phyloP scores from a whole-genome alignment of 805 yeast species.

The Candida suzukii region DNA sequence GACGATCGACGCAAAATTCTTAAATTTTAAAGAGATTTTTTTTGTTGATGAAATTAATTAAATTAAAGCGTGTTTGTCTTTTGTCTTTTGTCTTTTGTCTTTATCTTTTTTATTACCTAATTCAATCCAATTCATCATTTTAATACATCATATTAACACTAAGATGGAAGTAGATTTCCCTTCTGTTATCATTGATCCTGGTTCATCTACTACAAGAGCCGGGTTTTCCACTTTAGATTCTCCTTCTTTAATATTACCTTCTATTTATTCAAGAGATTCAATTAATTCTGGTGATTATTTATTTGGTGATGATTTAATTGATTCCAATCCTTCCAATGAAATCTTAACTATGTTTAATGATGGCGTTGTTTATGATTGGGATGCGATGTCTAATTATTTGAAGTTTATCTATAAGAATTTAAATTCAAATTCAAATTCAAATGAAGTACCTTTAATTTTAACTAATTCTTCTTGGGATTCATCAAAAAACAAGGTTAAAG shows the following conservation, averaged over 20 bases:
- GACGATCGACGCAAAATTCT: too few relatives aligned
- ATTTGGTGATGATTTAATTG: conserved; percentile 36
- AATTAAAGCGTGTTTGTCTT: too few relatives aligned
- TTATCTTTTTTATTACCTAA: too few relatives aligned
- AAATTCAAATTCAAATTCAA: conserved; percentile 33
- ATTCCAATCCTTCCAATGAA: conserved; percentile 36
- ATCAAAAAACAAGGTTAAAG: conserved; percentile 43
- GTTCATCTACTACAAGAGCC: conserved; percentile 57
- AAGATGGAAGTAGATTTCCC: conserved; percentile 33
- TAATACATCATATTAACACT: neutral
- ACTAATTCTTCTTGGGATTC: conserved; percentile 62
- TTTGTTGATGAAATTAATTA: too few relatives aligned
- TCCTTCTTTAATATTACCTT: conserved; percentile 52
- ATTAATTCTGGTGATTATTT: conserved; percentile 15
- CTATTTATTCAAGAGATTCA: conserved; percentile 41
- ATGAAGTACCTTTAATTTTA: conserved; percentile 59
- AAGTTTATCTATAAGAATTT: conserved; percentile 53
- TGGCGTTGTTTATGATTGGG: conserved; percentile 69
- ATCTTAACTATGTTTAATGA: conserved; percentile 54
- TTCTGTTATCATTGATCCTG: conserved; percentile 68
- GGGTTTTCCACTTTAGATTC: conserved; percentile 61
- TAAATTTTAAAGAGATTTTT: too few relatives aligned
- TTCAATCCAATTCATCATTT: too few relatives aligned
- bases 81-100: too few relatives aligned
- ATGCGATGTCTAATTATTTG: conserved; percentile 63